Evolutionary conservation across 2,329 filamentous ascomycete species (phyloP).

Genomic region (Graphilbum fragrans): DNA sequence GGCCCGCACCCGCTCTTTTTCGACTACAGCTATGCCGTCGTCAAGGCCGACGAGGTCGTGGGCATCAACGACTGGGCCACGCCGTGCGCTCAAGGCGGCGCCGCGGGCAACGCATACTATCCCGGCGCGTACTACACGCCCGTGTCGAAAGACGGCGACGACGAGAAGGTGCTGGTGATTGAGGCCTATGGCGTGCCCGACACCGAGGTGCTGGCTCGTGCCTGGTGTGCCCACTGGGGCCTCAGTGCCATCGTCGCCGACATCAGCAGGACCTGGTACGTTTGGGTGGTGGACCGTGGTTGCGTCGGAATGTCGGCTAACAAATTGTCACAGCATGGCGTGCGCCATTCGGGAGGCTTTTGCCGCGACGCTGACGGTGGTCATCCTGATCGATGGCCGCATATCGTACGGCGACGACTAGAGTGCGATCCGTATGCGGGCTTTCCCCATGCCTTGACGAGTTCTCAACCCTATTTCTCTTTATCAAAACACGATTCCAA

Average conservation of each 20-base stretch:
- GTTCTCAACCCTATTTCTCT: no score
- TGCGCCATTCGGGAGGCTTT: conserved; percentile 67
- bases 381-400: conserved; percentile 49
- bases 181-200: conserved; percentile 63
- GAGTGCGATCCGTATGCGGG: no score
- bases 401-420: conserved; percentile 8
- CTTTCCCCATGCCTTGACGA: no score
- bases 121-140: conserved; percentile 7
- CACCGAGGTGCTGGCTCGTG: conserved; percentile 64
- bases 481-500: no score
- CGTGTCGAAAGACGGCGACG: conserved; percentile 28
- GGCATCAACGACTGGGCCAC: conserved; percentile 54
- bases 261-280: conserved; percentile 53
- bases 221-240: conserved; percentile 69
- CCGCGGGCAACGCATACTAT: conserved; percentile 8
- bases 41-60: conserved; percentile 53
- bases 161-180: conserved; percentile 57
- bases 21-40: conserved; percentile 50
- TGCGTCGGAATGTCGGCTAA: conserved; percentile 2
- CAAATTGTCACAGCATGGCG: conserved; percentile 38
- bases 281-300: conserved; percentile 9
- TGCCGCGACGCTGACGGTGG: conserved; percentile 59
- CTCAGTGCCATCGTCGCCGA: conserved; percentile 60
- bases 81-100: conserved; percentile 19
- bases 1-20: conserved; percentile 61